A percentile compares a stretch with the other conserved stretches of the same genome.
Conservation (phyloP, 768 basidiomycete genomes). For the Rhizopogon vesiculosus region DNA sequence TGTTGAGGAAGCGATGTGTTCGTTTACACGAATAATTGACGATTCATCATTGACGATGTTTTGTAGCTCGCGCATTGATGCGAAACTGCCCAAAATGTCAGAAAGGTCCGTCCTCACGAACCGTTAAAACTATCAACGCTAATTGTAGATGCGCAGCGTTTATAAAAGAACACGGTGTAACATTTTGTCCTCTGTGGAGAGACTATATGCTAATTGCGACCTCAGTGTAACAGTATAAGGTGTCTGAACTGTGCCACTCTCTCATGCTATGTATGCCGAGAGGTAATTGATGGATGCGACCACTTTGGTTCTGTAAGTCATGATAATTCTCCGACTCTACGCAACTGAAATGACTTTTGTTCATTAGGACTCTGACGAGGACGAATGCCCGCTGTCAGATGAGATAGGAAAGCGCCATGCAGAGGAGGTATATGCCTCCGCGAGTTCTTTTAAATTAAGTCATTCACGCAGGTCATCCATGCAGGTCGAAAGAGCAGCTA, state of each 20-base stretch:
- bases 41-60: slow-evolving; percentile 1
- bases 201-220: background rate
- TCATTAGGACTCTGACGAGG: slow-evolving; percentile 25
- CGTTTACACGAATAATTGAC: slow-evolving; percentile 12
- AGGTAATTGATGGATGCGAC: slow-evolving; percentile 69
- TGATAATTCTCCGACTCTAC: background rate
- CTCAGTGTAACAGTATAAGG: slow-evolving; percentile 88
- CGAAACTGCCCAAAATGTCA: slow-evolving; percentile 84
- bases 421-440: slow-evolving; percentile 44
- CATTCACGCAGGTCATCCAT: background rate
- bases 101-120: slow-evolving; percentile 49
- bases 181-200: background rate
- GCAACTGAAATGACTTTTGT: background rate
- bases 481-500: slow-evolving; percentile 66
- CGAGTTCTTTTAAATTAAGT: background rate
- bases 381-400: slow-evolving; percentile 69
- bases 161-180: slow-evolving; percentile 30
- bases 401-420: slow-evolving; percentile 57
- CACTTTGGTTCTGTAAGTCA: slow-evolving; percentile 57
- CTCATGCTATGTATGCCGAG: slow-evolving; percentile 82
- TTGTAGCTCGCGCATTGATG: slow-evolving; percentile 72
- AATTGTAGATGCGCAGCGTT: slow-evolving; percentile 3
- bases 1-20: slow-evolving; percentile 94
- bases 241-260: slow-evolving; percentile 68
- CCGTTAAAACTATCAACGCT: background rate